These are phyloP conservation scores for Pythium aristosporum DNA, from an alignment of 352 stramenopile species.

Conservation along the genomic window DNA sequence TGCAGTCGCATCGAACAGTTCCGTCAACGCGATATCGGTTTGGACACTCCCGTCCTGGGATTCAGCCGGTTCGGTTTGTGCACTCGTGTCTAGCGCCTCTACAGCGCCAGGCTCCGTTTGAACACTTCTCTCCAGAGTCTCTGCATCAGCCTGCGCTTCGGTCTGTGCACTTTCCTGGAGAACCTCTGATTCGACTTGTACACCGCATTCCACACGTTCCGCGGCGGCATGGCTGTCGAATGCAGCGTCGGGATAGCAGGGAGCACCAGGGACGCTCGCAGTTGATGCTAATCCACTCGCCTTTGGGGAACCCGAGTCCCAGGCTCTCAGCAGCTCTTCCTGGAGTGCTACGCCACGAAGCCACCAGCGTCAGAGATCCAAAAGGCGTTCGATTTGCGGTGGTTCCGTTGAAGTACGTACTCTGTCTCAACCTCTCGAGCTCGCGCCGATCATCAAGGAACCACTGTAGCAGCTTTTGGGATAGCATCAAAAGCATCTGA, in stretches of 20 bases:
- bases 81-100: background rate
- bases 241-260: background rate
- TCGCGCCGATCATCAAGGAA: slow-evolving; percentile 28
- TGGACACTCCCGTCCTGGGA: too few species aligned
- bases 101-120: background rate
- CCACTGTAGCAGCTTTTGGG: slow-evolving; percentile 40
- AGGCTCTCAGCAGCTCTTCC: slow-evolving; percentile 27
- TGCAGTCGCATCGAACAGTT: too few species aligned
- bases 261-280: too few species aligned
- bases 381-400: background rate
- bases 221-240: too few species aligned
- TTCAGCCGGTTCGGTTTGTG: background rate
- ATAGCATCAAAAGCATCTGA: slow-evolving; percentile 40
- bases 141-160: too few species aligned
- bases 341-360: slow-evolving; percentile 23
- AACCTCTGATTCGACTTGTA: too few species aligned
- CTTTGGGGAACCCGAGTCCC: background rate
- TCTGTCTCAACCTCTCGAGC: slow-evolving; percentile 30
- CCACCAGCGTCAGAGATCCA: too few species aligned
- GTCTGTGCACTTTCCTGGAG: too few species aligned
- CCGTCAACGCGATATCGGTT: background rate
- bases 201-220: too few species aligned
- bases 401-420: slow-evolving; percentile 18
- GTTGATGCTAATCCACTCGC: background rate
- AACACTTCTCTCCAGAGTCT: too few species aligned